Conservation (phyloP, 352 stramenopile species). For the Aphanomyces astaci region DNA sequence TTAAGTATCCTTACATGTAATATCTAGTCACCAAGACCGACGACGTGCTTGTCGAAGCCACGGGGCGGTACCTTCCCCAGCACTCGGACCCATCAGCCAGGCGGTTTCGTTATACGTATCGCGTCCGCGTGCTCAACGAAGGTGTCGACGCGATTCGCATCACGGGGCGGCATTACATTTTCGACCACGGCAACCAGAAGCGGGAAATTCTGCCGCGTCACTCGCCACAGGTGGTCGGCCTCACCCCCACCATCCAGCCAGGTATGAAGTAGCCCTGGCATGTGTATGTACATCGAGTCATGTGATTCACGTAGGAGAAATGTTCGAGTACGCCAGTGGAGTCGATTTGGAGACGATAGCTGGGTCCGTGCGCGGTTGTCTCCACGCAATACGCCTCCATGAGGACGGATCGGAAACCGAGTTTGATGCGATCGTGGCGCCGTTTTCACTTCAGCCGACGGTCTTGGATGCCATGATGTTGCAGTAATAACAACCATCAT, state of each 20-base stretch:
- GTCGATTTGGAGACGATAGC: slow-evolving; percentile 61
- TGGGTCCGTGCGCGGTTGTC: slow-evolving; percentile 52
- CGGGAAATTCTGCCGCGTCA: slow-evolving; percentile 48
- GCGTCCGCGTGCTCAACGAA: slow-evolving; percentile 68
- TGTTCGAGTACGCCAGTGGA: slow-evolving; percentile 73
- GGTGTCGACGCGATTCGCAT: slow-evolving; percentile 54
- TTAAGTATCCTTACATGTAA: neutral
- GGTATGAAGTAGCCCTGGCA: too few relatives aligned
- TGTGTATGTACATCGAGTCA: too few relatives aligned
- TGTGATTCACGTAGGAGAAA: slow-evolving; percentile 26
- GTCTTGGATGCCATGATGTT: slow-evolving; percentile 13
- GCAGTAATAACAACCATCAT: neutral
- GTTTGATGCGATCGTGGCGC: slow-evolving; percentile 65
- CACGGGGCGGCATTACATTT: slow-evolving; percentile 65
- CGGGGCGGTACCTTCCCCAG: slow-evolving; percentile 54
- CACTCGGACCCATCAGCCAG: slow-evolving; percentile 43
- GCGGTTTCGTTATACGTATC: slow-evolving; percentile 69
- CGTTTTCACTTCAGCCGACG: slow-evolving; percentile 39
- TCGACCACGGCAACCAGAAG: slow-evolving; percentile 59
- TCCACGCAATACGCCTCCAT: slow-evolving; percentile 41
- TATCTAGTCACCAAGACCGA: slow-evolving; percentile 54
- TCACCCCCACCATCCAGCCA: slow-evolving; percentile 49
- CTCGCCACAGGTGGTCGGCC: slow-evolving; percentile 60
- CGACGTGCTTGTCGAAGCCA: slow-evolving; percentile 60
- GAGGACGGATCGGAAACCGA: slow-evolving; percentile 25